These are phyloP conservation scores for Hordeum vulgare DNA, from an alignment of 176 grass and related monocot genomes.

Conservation along the genomic window MorexV3_pseudomolecules_assembly NC_058520.1:129060722-129061221, in stretches of 20 bases:
- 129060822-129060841: conserved; percentile 97
- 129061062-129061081: background rate
- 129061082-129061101: background rate
- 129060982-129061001: background rate
- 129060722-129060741: conserved; percentile 55
- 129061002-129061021: background rate
- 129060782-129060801: conserved; percentile 45
- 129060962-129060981: conserved; percentile 15
- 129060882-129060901: conserved; percentile 66
- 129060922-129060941: conserved; percentile 80
- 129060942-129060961: conserved; percentile 92
- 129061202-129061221: too few relatives aligned
- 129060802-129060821: conserved; percentile 95
- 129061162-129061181: conserved; percentile 28
- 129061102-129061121: background rate
- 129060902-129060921: conserved; percentile 95
- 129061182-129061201: too few relatives aligned
- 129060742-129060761: conserved; percentile 36
- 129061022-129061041: background rate
- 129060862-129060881: conserved; percentile 91
- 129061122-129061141: background rate
- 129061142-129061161: conserved; percentile 1
- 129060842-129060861: conserved; percentile 90
- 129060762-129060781: conserved; percentile 50
- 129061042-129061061: background rate